A percentile compares a stretch with the other conserved stretches of the same genome.
Evolutionary conservation across 2,329 filamentous ascomycete genomes (phyloP).

Genomic region (Leptographium wingfieldii): DNA sequence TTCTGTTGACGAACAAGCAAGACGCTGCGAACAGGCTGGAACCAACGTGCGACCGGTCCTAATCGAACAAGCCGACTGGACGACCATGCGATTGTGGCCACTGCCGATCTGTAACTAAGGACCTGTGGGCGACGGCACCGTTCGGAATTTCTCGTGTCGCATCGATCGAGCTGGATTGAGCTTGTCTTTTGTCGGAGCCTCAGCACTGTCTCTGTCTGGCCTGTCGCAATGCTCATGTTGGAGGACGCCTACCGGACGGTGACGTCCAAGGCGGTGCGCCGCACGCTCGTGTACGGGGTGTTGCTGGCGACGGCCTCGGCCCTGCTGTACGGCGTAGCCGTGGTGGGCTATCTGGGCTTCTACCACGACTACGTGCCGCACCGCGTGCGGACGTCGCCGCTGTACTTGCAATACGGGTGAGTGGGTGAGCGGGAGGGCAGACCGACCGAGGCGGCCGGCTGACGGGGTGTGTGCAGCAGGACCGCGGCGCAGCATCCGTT

Average conservation of each 20-base stretch:
- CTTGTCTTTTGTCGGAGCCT: no score
- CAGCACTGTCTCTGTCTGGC: no score
- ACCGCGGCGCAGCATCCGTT: conserved; percentile 24
- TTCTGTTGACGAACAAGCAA: no score
- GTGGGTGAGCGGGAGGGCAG: conserved; percentile 9
- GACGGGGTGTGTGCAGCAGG: no score
- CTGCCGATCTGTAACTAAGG: no score
- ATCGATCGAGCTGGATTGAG: no score
- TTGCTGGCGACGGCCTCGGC: conserved; percentile 30
- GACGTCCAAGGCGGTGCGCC: conserved; percentile 39
- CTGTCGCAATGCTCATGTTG: not conserved
- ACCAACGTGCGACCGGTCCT: no score
- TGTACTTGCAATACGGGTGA: conserved; percentile 48
- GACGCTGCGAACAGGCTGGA: no score
- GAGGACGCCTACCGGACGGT: conserved; percentile 20
- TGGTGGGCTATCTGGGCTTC: conserved; percentile 37
- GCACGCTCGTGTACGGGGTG: conserved; percentile 32
- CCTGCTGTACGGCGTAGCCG: conserved; percentile 34
- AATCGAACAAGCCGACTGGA: no score
- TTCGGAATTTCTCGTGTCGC: not conserved
- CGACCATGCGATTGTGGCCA: no score
- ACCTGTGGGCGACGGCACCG: no score
- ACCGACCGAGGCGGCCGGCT: not conserved
- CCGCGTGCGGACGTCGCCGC: conserved; percentile 36
- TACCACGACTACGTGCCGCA: conserved; percentile 45